Conservation (phyloP, 2,329 filamentous ascomycete species). For the Balansia obtecta region DNA sequence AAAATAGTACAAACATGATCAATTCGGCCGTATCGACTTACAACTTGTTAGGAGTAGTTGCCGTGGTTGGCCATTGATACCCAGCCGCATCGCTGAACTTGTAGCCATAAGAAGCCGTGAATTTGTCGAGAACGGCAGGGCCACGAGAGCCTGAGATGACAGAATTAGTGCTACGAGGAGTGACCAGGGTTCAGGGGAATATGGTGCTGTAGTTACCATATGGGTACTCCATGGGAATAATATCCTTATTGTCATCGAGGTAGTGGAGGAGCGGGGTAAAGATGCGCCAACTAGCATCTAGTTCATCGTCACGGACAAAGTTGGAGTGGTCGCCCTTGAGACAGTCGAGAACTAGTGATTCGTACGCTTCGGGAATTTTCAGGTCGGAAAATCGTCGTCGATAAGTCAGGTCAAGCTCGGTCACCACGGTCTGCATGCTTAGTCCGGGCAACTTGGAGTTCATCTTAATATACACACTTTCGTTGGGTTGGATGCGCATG, state of each 20-base stretch:
- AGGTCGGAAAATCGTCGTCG: conserved; percentile 96
- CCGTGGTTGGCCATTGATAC: conserved; percentile 86
- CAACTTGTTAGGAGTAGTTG: conserved; percentile 62
- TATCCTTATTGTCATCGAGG: conserved; percentile 98
- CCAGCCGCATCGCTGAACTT: conserved; percentile 96
- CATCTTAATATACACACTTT: conserved; percentile 99
- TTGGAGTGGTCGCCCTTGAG: conserved; percentile 99
- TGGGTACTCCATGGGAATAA: conserved; percentile 98
- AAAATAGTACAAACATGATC: neutral
- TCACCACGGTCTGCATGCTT: conserved; percentile 98
- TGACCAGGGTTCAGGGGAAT: neutral
- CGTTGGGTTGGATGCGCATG: conserved; percentile 97
- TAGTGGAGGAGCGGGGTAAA: conserved; percentile 97
- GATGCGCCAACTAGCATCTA: conserved; percentile 96
- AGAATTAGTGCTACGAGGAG: neutral
- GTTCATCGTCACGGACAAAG: conserved; percentile 93
- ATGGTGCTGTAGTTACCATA: conserved; percentile 57
- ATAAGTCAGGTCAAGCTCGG: conserved; percentile 96
- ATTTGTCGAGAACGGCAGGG: conserved; percentile 91
- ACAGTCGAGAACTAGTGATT: conserved; percentile 92
- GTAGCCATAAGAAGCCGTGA: conserved; percentile 95
- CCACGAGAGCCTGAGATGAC: conserved; percentile 78
- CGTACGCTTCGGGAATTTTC: conserved; percentile 98
- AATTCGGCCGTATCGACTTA: conserved; percentile 34
- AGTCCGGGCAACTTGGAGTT: conserved; percentile 98